Evolutionary conservation across 2,329 filamentous ascomycete species (phyloP).

Genomic region (Aspergillus pseudotamarii): DNA sequence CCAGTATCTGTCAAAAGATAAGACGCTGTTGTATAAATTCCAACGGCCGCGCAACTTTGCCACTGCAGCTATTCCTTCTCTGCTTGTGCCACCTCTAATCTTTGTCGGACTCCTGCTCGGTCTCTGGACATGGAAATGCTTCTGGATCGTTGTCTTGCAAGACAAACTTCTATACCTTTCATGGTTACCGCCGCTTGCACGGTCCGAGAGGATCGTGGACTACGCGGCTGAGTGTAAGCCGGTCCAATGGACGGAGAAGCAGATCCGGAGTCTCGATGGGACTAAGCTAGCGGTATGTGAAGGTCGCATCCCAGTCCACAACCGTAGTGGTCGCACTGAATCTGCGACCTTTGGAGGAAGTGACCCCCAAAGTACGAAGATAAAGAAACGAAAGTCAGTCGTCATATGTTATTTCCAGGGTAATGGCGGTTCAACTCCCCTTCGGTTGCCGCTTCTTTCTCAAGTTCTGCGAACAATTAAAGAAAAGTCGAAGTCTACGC

Average conservation of each 20-base stretch:
- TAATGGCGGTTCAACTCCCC: slow-evolving; percentile 36
- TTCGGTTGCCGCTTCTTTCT: slow-evolving; percentile 48
- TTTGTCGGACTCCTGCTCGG: slow-evolving; percentile 67
- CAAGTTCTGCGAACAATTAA: slow-evolving; percentile 41
- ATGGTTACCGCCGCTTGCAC: slow-evolving; percentile 70
- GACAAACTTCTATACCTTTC: slow-evolving; percentile 84
- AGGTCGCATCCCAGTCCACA: slow-evolving; percentile 60
- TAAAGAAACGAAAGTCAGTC: slow-evolving; percentile 18
- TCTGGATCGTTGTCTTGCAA: slow-evolving; percentile 76
- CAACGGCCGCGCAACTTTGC: slow-evolving; percentile 18
- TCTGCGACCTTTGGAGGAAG: not conserved
- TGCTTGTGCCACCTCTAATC: slow-evolving; percentile 66
- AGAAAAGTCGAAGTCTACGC: not conserved
- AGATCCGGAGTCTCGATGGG: slow-evolving; percentile 32
- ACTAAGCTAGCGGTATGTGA: slow-evolving; percentile 64
- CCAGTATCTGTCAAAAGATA: not conserved
- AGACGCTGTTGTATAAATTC: no score
- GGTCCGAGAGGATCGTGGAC: slow-evolving; percentile 67
- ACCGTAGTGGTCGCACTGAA: slow-evolving; percentile 29
- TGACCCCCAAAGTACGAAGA: not conserved
- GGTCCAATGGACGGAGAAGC: slow-evolving; percentile 68
- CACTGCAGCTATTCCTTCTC: slow-evolving; percentile 39
- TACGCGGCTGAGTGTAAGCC: slow-evolving; percentile 63
- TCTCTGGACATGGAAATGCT: slow-evolving; percentile 67
- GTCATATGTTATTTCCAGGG: slow-evolving; percentile 39